Conservation (phyloP, 2,329 filamentous ascomycete species). For the Diaporthe amygdali region DNA sequence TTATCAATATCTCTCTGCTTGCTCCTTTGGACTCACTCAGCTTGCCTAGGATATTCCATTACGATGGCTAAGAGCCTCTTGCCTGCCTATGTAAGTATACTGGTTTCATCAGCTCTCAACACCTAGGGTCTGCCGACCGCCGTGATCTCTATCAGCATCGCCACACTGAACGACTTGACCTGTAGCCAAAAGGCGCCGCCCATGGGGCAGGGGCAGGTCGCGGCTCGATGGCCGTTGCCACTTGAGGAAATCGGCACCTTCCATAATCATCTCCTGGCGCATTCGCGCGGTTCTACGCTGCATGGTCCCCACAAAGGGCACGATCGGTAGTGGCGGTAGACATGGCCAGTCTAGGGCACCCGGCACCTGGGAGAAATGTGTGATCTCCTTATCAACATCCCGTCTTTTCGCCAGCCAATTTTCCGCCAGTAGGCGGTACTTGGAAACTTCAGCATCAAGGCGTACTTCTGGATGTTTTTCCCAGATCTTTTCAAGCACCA, state of each 20-base stretch:
- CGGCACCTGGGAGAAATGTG: neutral
- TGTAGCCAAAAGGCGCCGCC: neutral
- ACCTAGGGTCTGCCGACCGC: too few species aligned
- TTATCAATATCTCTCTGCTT: too few species aligned
- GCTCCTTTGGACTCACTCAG: too few species aligned
- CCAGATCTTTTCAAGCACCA: slow-evolving; percentile 6
- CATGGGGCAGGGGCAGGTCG: neutral
- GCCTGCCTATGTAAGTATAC: too few species aligned
- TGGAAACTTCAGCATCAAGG: neutral
- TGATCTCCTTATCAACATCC: neutral
- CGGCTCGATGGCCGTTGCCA: neutral
- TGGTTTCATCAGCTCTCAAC: too few species aligned
- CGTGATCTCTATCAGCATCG: neutral
- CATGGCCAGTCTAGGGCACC: neutral
- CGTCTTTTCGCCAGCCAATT: neutral
- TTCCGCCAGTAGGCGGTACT: neutral
- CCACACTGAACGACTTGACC: neutral
- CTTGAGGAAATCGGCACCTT: neutral
- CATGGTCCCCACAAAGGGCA: neutral
- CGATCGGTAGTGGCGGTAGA: neutral
- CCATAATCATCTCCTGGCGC: neutral
- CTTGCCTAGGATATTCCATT: too few species aligned
- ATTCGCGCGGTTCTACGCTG: neutral
- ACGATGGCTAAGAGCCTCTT: too few species aligned
- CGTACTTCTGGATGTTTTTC: slow-evolving; percentile 20